Conservation (phyloP, 2,329 filamentous ascomycete species). For the Moelleriella libera region DNA sequence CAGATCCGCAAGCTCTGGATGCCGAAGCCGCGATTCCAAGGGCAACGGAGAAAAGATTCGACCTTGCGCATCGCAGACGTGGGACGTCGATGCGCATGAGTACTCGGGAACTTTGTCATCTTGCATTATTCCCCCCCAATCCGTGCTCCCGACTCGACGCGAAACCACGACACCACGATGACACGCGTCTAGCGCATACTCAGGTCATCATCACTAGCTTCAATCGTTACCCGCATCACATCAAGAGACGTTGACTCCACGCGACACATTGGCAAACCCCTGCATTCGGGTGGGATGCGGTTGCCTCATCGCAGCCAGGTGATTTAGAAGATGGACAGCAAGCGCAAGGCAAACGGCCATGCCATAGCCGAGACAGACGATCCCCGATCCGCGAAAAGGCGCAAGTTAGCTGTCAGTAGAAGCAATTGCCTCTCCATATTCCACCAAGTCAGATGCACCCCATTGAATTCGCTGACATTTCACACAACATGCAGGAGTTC, state of each 20-base stretch:
- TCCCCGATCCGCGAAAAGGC: slow-evolving; percentile 36
- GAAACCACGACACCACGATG: slow-evolving; percentile 1
- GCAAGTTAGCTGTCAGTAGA: slow-evolving; percentile 33
- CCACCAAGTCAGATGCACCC: background rate
- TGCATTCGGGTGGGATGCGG: slow-evolving; percentile 12
- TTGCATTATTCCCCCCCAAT: background rate
- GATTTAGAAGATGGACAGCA: slow-evolving; percentile 34
- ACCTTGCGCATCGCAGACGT: background rate
- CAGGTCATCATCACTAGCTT: background rate
- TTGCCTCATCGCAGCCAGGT: slow-evolving; percentile 9
- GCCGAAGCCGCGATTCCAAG: no score
- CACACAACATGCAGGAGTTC: slow-evolving; percentile 17
- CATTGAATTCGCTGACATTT: slow-evolving; percentile 1
- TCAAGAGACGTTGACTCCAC: no score
- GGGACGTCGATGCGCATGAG: background rate
- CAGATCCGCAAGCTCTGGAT: background rate
- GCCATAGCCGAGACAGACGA: slow-evolving; percentile 32
- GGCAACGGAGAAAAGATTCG: no score
- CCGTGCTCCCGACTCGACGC: slow-evolving; percentile 4
- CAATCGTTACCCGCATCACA: background rate
- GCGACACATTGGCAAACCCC: background rate
- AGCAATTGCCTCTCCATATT: no score
- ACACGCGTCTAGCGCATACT: slow-evolving; percentile 9
- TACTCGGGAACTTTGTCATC: background rate
- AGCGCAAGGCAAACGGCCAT: slow-evolving; percentile 38